Conservation (phyloP, 306 rosid genomes). For the Quercus cerris region DNA sequence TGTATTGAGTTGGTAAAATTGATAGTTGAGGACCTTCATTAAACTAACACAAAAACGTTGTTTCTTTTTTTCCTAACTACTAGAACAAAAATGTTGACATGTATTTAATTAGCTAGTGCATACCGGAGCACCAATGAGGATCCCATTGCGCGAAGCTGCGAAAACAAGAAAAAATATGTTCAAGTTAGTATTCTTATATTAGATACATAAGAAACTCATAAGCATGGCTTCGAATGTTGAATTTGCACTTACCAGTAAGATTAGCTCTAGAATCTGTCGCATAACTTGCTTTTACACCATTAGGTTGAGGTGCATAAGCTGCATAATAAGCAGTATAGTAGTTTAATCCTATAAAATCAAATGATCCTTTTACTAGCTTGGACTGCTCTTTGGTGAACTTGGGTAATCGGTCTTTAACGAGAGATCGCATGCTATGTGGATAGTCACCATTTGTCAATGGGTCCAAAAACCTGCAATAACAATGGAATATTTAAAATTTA, state of each 20-base stretch:
- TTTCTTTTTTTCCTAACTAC: too few species aligned
- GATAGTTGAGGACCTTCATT: too few species aligned
- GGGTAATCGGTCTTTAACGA: constrained; percentile 46
- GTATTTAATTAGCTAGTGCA: neutral
- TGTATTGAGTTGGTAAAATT: too few species aligned
- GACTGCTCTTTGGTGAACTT: constrained; percentile 39
- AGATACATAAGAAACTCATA: neutral
- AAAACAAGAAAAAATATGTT: neutral
- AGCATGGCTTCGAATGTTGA: neutral
- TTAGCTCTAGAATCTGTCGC: constrained; percentile 33
- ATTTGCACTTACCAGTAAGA: constrained; percentile 26
- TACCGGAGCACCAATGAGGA: constrained; percentile 54
- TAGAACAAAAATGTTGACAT: too few species aligned
- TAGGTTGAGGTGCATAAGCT: constrained; percentile 18
- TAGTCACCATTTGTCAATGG: constrained; percentile 55
- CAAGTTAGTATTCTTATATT: neutral
- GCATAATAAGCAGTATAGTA: constrained; percentile 54
- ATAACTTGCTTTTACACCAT: constrained; percentile 5
- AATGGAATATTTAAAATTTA: neutral
- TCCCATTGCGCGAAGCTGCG: constrained; percentile 40
- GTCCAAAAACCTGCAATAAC: constrained; percentile 50
- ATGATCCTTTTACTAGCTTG: constrained; percentile 45
- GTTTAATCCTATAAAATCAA: constrained; percentile 61
- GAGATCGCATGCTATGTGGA: constrained; percentile 45
- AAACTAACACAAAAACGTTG: too few species aligned